phyloP scores from a whole-genome alignment of 805 yeast genomes.

The Candida stauntonica region DNA sequence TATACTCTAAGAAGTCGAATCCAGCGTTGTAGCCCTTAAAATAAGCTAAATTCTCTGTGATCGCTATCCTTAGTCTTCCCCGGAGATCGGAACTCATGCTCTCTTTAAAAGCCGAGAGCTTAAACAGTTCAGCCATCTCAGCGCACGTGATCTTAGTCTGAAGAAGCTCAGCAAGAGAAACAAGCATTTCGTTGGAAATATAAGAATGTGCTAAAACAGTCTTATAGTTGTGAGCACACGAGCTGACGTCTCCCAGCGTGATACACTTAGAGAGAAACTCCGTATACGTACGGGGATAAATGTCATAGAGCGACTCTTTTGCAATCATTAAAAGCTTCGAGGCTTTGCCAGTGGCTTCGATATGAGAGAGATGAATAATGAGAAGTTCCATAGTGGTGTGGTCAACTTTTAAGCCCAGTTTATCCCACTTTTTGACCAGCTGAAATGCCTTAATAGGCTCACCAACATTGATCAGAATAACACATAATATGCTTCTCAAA shows the following conservation, averaged over 20 bases:
- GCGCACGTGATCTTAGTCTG: slow-evolving; percentile 1
- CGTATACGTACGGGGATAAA: slow-evolving; percentile 16
- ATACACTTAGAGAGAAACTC: slow-evolving; percentile 13
- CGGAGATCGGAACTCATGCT: slow-evolving; percentile 4
- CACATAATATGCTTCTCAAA: not conserved
- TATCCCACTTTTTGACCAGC: not conserved
- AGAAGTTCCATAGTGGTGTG: slow-evolving; percentile 13
- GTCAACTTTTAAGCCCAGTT: not conserved
- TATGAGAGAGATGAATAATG: slow-evolving; percentile 10
- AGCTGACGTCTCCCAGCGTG: slow-evolving; percentile 1
- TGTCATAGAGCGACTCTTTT: slow-evolving; percentile 1
- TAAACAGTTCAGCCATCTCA: slow-evolving; percentile 13
- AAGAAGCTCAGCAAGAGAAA: slow-evolving; percentile 13
- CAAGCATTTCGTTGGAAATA: slow-evolving; percentile 17
- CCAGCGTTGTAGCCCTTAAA: slow-evolving; percentile 10
- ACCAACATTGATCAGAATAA: not conserved
- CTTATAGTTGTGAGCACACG: slow-evolving; percentile 7
- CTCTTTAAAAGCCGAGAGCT: slow-evolving; percentile 1
- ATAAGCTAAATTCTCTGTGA: slow-evolving; percentile 11
- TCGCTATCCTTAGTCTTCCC: slow-evolving; percentile 7
- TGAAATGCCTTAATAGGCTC: slow-evolving; percentile 11
- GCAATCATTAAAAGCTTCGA: slow-evolving; percentile 6
- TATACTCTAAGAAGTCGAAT: slow-evolving; percentile 5
- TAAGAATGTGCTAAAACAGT: slow-evolving; percentile 8
- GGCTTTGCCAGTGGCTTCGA: slow-evolving; percentile 7